Percentiles rank a stretch among this genome's conserved stretches.
Conservation (phyloP, 495 filamentous ascomycete species). For the Tuber brumale region DNA sequence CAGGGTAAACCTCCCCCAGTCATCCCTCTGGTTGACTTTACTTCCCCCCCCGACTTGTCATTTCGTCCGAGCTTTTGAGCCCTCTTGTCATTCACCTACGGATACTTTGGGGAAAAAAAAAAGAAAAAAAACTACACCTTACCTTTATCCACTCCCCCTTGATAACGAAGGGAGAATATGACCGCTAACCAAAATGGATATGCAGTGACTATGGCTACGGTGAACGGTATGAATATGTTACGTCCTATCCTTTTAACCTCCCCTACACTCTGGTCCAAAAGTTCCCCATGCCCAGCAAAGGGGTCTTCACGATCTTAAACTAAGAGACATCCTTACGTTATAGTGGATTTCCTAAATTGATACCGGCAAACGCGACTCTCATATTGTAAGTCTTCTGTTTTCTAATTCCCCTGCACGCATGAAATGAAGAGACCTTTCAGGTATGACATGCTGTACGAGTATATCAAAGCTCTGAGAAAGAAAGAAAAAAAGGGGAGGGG, state of each 20-base stretch:
- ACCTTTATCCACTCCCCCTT: constrained; percentile 6
- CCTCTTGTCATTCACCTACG: constrained; percentile 6
- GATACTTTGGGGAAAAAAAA: not conserved
- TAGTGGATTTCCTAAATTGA: constrained; percentile 47
- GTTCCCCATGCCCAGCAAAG: not conserved
- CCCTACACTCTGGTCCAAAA: not conserved
- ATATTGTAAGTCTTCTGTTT: constrained; percentile 44
- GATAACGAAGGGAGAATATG: constrained; percentile 34
- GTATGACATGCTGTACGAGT: constrained; percentile 22
- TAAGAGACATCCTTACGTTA: constrained; percentile 31
- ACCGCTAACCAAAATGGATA: constrained; percentile 18
- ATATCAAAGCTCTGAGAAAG: constrained; percentile 6
- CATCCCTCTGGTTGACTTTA: constrained; percentile 16
- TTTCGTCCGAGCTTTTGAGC: constrained; percentile 19
- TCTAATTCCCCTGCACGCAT: constrained; percentile 5
- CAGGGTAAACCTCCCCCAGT: constrained; percentile 48
- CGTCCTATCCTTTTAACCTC: not conserved
- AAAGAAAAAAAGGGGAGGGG: constrained; percentile 6
- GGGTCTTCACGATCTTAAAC: constrained; percentile 11
- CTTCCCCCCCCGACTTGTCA: constrained; percentile 17
- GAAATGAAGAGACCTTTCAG: constrained; percentile 4
- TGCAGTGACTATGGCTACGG: constrained; percentile 60
- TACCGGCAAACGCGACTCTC: constrained; percentile 45
- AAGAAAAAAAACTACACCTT: not conserved
- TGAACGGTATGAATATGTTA: constrained; percentile 46